phyloP scores from a whole-genome alignment of 768 basidiomycete species.

The Lactarius deliciosus region DNA sequence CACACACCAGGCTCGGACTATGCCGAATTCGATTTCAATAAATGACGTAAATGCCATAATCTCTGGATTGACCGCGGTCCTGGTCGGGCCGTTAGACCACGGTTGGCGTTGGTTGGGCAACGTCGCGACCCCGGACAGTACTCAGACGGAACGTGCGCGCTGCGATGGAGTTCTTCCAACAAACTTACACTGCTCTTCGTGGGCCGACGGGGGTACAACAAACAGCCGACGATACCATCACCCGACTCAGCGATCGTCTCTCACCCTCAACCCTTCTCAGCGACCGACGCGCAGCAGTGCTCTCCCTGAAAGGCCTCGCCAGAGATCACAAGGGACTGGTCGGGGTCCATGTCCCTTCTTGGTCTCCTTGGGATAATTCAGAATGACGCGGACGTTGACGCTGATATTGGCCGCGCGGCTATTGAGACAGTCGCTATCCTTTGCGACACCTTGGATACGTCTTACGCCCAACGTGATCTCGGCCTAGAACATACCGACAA shows the following conservation, averaged over 20 bases:
- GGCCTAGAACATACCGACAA: slow-evolving; percentile 82
- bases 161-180: slow-evolving; percentile 79
- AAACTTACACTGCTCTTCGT: slow-evolving; percentile 82
- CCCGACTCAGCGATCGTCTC: slow-evolving; percentile 83
- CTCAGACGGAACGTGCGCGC: neutral
- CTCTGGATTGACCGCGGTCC: neutral
- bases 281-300: slow-evolving; percentile 90
- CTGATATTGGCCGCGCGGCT: slow-evolving; percentile 89
- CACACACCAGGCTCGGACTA: too few species aligned
- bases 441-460: slow-evolving; percentile 72
- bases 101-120: neutral
- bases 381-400: slow-evolving; percentile 87
- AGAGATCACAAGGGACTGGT: slow-evolving; percentile 92
- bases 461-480: slow-evolving; percentile 55
- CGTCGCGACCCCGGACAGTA: neutral
- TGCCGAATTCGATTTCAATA: too few species aligned
- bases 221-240: slow-evolving; percentile 81
- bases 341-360: slow-evolving; percentile 69
- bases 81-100: neutral
- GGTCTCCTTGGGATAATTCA: slow-evolving; percentile 80
- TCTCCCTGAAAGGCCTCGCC: slow-evolving; percentile 88
- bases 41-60: neutral
- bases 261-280: slow-evolving; percentile 87
- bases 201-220: slow-evolving; percentile 84
- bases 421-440: slow-evolving; percentile 85